Conservation (phyloP, 441 rosid species). For the Manihot esculenta region DNA sequence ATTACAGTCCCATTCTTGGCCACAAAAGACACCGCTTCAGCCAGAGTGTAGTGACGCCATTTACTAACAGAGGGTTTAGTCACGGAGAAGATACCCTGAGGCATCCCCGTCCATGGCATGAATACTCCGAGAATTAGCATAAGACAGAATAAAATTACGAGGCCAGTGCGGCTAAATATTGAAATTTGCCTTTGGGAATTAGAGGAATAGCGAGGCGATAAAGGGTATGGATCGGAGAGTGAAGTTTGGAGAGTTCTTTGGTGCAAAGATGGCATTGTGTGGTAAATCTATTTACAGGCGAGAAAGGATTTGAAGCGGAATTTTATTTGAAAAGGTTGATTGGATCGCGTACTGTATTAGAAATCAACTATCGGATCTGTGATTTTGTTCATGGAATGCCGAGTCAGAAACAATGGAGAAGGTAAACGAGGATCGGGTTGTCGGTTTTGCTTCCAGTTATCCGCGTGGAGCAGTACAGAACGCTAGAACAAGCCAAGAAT, state of each 20-base stretch:
- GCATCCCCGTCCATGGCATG: constrained; percentile 59
- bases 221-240: constrained; percentile 45
- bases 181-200: constrained; percentile 45
- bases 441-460: too few species aligned
- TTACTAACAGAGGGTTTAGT: constrained; percentile 36
- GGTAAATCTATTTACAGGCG: constrained; percentile 5
- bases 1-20: constrained; percentile 75
- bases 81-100: constrained; percentile 37
- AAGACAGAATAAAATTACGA: constrained; percentile 50
- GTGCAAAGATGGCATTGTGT: constrained; percentile 47
- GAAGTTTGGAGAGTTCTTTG: constrained; percentile 63
- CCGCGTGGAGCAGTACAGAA: too few species aligned
- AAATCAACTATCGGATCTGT: too few species aligned
- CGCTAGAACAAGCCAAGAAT: too few species aligned
- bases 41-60: constrained; percentile 75
- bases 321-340: constrained; percentile 12
- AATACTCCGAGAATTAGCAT: constrained; percentile 61
- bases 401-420: not conserved
- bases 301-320: not conserved
- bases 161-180: constrained; percentile 50
- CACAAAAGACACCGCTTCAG: constrained; percentile 63
- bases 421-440: not conserved
- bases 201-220: constrained; percentile 47
- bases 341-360: constrained; percentile 28
- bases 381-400: not conserved